phyloP scores from a whole-genome alignment of 805 yeast species.

The Candida arabinofermentans region DNA sequence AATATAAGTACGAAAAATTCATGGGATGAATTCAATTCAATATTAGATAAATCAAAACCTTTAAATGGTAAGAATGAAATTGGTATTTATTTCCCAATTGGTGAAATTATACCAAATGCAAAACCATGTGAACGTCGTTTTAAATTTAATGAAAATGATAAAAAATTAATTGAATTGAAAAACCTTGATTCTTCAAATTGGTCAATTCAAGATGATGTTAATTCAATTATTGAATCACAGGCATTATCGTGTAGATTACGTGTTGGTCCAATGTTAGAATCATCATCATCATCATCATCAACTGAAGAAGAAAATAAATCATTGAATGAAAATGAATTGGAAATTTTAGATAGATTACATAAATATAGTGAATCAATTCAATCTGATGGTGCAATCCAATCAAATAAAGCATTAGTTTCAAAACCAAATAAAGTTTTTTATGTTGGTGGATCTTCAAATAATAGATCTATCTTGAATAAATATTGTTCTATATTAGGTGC shows the following conservation, averaged over 20 bases:
- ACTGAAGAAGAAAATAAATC: neutral
- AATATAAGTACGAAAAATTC: conserved; percentile 24
- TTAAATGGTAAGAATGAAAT: conserved; percentile 40
- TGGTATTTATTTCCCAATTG: conserved; percentile 82
- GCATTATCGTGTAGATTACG: conserved; percentile 80
- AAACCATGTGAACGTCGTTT: conserved; percentile 58
- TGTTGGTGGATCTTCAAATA: conserved; percentile 87
- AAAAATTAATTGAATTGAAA: conserved; percentile 21
- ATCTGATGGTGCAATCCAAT: conserved; percentile 49
- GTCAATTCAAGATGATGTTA: conserved; percentile 61
- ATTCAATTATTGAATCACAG: conserved; percentile 80
- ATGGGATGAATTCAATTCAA: conserved; percentile 62
- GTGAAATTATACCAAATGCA: conserved; percentile 89
- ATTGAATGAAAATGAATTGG: conserved; percentile 11
- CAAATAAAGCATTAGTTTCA: conserved; percentile 38
- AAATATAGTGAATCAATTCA: conserved; percentile 33
- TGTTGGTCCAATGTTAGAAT: conserved; percentile 68
- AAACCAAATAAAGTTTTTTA: conserved; percentile 69
- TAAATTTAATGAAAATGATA: conserved; percentile 22
- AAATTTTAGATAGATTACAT: conserved; percentile 20
- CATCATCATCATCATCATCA: too few species aligned
- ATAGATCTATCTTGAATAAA: conserved; percentile 59
- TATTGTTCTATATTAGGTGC: conserved; percentile 73
- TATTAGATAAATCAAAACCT: conserved; percentile 38
- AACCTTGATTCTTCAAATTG: conserved; percentile 33